Conservation (phyloP, 139 green algal species). For the Gonium pectorale region DNA sequence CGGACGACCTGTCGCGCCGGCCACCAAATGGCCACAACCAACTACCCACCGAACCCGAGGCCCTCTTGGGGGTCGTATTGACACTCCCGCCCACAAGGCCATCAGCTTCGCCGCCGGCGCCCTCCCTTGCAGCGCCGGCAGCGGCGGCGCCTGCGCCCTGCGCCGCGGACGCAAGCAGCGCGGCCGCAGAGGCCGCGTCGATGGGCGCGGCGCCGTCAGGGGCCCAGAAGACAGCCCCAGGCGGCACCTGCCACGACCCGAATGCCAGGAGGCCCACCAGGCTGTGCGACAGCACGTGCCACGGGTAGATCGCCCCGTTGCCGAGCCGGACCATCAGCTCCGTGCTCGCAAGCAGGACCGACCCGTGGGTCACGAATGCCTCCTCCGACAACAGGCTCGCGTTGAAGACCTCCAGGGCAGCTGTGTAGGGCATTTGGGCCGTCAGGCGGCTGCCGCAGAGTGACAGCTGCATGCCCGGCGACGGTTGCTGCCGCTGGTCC, state of each 20-base stretch:
- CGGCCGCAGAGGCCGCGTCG: not conserved
- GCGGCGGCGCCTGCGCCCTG: conserved; percentile 20
- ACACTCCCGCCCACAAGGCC: not conserved
- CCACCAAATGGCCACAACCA: conserved; percentile 71
- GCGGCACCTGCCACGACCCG: conserved; percentile 62
- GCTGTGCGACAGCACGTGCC: conserved; percentile 57
- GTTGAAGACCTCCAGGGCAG: conserved; percentile 66
- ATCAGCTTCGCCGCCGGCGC: not conserved
- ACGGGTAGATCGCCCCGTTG: conserved; percentile 64
- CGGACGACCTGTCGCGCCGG: conserved; percentile 34
- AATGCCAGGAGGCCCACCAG: conserved; percentile 71
- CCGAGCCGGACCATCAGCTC: conserved; percentile 64
- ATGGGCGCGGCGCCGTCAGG: not conserved
- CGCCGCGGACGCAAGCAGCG: not conserved
- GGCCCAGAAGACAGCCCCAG: conserved; percentile 40
- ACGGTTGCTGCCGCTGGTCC: not conserved
- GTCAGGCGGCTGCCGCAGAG: conserved; percentile 68
- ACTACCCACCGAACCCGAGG: conserved; percentile 51
- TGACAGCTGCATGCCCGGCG: conserved; percentile 71
- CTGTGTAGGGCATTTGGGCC: conserved; percentile 46
- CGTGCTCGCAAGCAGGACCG: conserved; percentile 25
- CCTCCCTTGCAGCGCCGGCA: not conserved
- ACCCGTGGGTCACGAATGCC: conserved; percentile 2
- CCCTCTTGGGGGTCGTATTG: conserved; percentile 3
- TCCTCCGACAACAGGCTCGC: not conserved